These are phyloP conservation scores for Ajuga reptans DNA, from an alignment of 305 asterid genomes.

Conservation along the genomic window DNA sequence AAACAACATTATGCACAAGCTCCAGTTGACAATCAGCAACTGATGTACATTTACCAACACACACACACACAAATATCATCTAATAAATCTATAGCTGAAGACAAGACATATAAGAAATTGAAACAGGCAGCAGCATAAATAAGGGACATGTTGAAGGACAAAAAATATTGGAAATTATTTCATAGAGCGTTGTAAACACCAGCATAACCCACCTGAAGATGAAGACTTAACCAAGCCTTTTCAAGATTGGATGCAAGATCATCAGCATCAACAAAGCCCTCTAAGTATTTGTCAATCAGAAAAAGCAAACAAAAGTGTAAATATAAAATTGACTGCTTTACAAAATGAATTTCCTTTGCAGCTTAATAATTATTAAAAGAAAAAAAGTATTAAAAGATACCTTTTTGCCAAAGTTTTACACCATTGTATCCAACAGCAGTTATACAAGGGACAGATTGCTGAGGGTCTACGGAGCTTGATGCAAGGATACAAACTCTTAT, in stretches of 20 bases:
- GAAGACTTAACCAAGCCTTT: slow-evolving; percentile 90
- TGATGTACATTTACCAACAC: background rate
- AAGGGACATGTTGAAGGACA: background rate
- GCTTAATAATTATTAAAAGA: background rate
- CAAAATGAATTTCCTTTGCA: background rate
- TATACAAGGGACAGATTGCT: slow-evolving; percentile 62
- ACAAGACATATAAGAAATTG: slow-evolving; percentile 11
- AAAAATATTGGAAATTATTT: background rate
- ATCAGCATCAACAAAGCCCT: slow-evolving; percentile 62
- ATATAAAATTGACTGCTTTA: slow-evolving; percentile 6
- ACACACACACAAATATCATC: background rate
- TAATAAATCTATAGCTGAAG: background rate
- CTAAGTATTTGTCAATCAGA: slow-evolving; percentile 32
- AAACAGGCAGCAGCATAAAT: slow-evolving; percentile 13
- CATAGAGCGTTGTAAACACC: background rate
- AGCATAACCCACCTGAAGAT: slow-evolving; percentile 60
- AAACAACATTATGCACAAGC: background rate
- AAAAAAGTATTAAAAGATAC: slow-evolving; percentile 24
- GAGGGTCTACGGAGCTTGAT: slow-evolving; percentile 60
- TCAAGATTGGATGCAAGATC: slow-evolving; percentile 62
- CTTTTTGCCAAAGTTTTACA: slow-evolving; percentile 66
- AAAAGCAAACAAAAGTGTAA: background rate
- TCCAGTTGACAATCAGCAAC: background rate
- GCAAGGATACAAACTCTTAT: slow-evolving; percentile 36
- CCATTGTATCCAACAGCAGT: slow-evolving; percentile 86